A percentile compares a stretch with the other conserved stretches of the same genome.
phyloP scores from a whole-genome alignment of 2,329 filamentous ascomycete genomes.

The Botrytis medusae region DNA sequence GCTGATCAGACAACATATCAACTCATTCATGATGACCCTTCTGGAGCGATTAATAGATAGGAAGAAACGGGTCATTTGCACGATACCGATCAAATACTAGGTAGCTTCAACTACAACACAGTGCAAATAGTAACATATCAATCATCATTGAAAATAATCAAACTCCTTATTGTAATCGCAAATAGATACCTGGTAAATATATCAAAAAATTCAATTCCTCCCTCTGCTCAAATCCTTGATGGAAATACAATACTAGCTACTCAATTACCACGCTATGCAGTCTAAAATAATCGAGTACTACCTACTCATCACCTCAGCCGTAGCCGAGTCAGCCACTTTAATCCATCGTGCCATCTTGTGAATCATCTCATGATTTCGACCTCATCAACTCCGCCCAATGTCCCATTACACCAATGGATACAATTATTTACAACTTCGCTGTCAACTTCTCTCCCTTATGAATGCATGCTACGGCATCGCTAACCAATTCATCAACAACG shows the following conservation, averaged over 20 bases:
- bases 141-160: not conserved
- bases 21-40: not conserved
- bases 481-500: conserved; percentile 92
- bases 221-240: not conserved
- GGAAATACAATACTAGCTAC: not conserved
- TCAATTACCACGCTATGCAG: not conserved
- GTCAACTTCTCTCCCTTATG: conserved; percentile 67
- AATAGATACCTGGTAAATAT: not conserved
- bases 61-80: not conserved
- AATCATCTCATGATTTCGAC: not conserved
- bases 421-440: conserved; percentile 59
- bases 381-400: not conserved
- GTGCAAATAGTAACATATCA: no score
- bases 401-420: not conserved
- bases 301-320: not conserved
- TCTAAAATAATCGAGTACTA: not conserved
- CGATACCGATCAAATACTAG: no score
- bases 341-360: not conserved
- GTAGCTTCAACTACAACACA: not conserved
- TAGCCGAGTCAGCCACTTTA: not conserved
- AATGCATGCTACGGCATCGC: conserved; percentile 72
- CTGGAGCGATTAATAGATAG: not conserved
- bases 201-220: not conserved
- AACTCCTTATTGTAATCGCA: not conserved
- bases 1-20: no score